Base-by-base conservation (phyloP, 768 basidiomycete genomes). In the Kwoniella sp. region DNA sequence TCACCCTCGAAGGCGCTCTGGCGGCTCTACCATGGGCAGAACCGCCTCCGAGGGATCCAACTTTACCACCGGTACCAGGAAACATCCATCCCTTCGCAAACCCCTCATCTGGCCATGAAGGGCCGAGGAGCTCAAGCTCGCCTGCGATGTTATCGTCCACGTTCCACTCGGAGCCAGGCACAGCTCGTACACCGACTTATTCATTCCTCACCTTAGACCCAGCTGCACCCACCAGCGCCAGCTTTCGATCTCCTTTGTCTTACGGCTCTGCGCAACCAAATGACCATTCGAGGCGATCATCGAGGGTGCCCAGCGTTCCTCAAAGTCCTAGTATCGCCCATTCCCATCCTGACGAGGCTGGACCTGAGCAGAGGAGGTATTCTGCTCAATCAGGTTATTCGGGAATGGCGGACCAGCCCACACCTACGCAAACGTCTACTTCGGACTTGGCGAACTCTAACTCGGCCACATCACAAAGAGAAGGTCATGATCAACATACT, bases 11-110 rank as follows among this genome's bases (percentile, higher is more conserved):
- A 45, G 47, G 52, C 8, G 53, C 34, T 23, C 28, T 66, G 28
- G 65, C 68, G 4, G 45, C 51, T 7, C 52, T 70, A 22, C 68
- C 68, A 25, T 70, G 68, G 68, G 68, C 68, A 8, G 58, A 59
- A 41, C 68, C 68, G 11, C 67, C 67, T 8, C 68, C 64, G 15
- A 58, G 65, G 53, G 25, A 63, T 20, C 31, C 58, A 7, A 65
- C 68, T 12, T 61, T 60, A 7, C 54, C 5, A 25, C 11, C 15
- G 17, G 9, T 23, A 7, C 54, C 41, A 11, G 34, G 13, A 7
- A 37, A 37, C 13, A 37, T 37, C 34, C 34, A 37, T 5, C 34
- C 34, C 34, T n/a, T n/a, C n/a, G n/a, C n/a, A n/a, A n/a, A n/a
- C n/a, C n/a, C n/a, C n/a, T n/a, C n/a, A n/a, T n/a, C n/a, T n/a